phyloP scores from a whole-genome alignment of 768 basidiomycete species.

The Rhizopogon vulgaris region DNA sequence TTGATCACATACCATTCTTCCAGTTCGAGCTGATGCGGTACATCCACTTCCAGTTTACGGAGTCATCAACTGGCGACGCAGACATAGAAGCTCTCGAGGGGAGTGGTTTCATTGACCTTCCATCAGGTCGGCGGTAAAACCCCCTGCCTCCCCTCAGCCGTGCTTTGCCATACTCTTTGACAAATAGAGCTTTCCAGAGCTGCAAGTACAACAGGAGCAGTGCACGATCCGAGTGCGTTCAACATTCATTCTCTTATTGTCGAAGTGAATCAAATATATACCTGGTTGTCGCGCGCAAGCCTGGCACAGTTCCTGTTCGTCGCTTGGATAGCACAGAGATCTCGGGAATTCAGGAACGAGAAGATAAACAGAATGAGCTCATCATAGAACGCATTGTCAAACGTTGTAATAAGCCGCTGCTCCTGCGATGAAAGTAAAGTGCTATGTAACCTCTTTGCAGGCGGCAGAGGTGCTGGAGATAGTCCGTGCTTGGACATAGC shows the following conservation, averaged over 20 bases:
- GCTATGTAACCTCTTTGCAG: slow-evolving; percentile 49
- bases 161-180: slow-evolving; percentile 57
- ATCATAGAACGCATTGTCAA: slow-evolving; percentile 61
- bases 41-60: slow-evolving; percentile 78
- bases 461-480: slow-evolving; percentile 45
- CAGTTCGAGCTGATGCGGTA: slow-evolving; percentile 81
- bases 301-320: slow-evolving; percentile 63
- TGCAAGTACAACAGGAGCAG: slow-evolving; percentile 15
- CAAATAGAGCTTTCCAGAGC: slow-evolving; percentile 67
- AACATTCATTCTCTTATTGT: slow-evolving; percentile 9
- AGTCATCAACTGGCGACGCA: slow-evolving; percentile 22
- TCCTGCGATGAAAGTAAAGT: slow-evolving; percentile 6
- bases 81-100: slow-evolving; percentile 39
- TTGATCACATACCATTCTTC: slow-evolving; percentile 53
- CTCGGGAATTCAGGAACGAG: slow-evolving; percentile 58
- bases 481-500: slow-evolving; percentile 48
- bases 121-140: slow-evolving; percentile 49
- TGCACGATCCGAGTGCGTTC: slow-evolving; percentile 7
- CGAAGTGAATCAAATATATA: slow-evolving; percentile 27
- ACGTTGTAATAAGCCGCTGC: slow-evolving; percentile 25
- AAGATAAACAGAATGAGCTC: slow-evolving; percentile 73
- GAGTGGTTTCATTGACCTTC: slow-evolving; percentile 51
- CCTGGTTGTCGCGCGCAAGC: slow-evolving; percentile 62
- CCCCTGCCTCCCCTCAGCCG: slow-evolving; percentile 66
- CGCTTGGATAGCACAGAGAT: slow-evolving; percentile 61